Evolutionary conservation across 208 protist species (phyloP).

Genomic region (Acanthamoeba healyi): DNA sequence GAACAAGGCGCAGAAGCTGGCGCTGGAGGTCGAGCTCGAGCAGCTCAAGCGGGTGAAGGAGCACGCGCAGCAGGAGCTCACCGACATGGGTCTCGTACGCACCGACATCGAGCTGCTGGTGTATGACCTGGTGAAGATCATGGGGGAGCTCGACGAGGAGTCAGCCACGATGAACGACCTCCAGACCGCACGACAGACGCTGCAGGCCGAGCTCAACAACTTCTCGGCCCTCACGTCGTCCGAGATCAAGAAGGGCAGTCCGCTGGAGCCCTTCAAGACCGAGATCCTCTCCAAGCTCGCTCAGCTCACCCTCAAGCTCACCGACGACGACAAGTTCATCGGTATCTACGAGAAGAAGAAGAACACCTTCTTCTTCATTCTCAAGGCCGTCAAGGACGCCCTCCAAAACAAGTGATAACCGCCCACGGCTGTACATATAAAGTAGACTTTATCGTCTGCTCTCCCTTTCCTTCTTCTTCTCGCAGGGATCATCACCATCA

Average conservation of each 20-base stretch:
- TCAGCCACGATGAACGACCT: constrained; percentile 64
- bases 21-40: constrained; percentile 65
- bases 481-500: neutral
- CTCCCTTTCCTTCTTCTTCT: neutral
- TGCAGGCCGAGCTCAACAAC: constrained; percentile 72
- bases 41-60: constrained; percentile 76
- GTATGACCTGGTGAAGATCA: constrained; percentile 73
- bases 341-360: constrained; percentile 78
- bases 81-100: constrained; percentile 68
- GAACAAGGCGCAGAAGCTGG: constrained; percentile 62
- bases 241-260: constrained; percentile 77
- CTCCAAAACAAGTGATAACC: constrained; percentile 66
- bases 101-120: constrained; percentile 67
- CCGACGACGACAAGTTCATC: constrained; percentile 75
- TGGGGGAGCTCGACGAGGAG: constrained; percentile 75
- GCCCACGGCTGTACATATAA: constrained; percentile 42
- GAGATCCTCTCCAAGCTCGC: constrained; percentile 75
- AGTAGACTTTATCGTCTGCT: neutral
- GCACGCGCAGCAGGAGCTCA: constrained; percentile 72
- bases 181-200: constrained; percentile 59
- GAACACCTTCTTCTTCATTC: constrained; percentile 72
- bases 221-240: constrained; percentile 56
- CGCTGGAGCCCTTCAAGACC: constrained; percentile 73
- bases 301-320: constrained; percentile 71
- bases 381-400: constrained; percentile 72